Conservation (phyloP, 2,329 filamentous ascomycete genomes). For the Monosporascus cannonballus region DNA sequence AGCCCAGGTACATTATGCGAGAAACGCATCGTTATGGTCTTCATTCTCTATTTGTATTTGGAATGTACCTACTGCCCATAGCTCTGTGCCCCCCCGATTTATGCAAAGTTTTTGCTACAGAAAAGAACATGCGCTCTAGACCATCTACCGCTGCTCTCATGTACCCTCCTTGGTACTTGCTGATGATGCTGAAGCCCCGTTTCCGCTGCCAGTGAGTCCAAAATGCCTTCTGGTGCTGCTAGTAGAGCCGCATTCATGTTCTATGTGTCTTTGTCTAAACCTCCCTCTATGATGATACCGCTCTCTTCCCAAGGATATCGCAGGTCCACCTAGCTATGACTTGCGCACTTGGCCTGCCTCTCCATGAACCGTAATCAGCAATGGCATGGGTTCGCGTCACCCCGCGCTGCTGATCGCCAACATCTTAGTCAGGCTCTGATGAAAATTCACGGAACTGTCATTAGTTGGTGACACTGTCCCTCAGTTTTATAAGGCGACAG, state of each 20-base stretch:
- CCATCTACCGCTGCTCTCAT: not conserved
- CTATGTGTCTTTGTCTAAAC: not conserved
- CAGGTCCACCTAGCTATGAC: not conserved
- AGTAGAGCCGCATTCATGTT: not conserved
- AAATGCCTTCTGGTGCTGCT: not conserved
- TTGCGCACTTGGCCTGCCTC: not conserved
- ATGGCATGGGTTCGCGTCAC: too few relatives aligned
- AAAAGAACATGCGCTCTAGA: not conserved
- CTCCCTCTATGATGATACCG: not conserved
- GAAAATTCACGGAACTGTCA: not conserved
- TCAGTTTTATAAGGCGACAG: conserved; percentile 16
- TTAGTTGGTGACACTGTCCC: conserved; percentile 1
- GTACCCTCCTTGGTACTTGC: too few relatives aligned
- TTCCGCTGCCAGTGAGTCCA: too few relatives aligned
- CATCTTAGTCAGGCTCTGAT: too few relatives aligned
- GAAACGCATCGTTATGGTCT: too few relatives aligned
- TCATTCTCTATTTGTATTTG: too few relatives aligned
- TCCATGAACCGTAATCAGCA: not conserved
- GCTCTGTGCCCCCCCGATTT: not conserved
- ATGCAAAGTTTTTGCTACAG: not conserved
- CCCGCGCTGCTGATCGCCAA: too few relatives aligned
- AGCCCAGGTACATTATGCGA: too few relatives aligned
- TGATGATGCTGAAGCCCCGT: too few relatives aligned
- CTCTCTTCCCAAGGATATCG: not conserved
- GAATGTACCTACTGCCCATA: not conserved